Evolutionary conservation across 2,329 filamentous ascomycete species (phyloP), one percentile per base, ranked within the genome.

Genomic region (Fusarium sp.): DNA sequence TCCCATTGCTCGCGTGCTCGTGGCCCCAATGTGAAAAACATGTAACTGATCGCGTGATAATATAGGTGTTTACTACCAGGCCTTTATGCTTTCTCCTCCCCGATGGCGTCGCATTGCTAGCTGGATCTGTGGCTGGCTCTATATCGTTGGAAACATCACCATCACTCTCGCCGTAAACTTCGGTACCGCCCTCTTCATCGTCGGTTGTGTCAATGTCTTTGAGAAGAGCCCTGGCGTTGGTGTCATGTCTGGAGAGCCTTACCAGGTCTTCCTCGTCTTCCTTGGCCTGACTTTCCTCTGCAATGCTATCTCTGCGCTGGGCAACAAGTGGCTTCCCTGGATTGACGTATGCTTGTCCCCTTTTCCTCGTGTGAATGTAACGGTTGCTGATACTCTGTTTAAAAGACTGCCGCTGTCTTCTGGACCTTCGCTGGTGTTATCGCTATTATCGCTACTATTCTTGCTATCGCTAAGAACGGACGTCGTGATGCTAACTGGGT

Each of bases 361-460:
- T 13, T 12, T 17, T 49, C 33, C 33, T n/a, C 22, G 7, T 20
- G 49, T 52, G 49, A 27, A 36, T 1, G 17, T 27, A 6, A 15
- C 27, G 3, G 1, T 27, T 27, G 18, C 49, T 52, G 49, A 52
- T 27, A 12, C 13, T 7, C 7, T 8, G 47, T 6, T 17, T 4
- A 52, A 52, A 27, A 94, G 89, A 92, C 91, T n/a, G 91, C 91
- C 77, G 90, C 91, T 70, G 90, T 93, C 71, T 91, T 90, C 82
- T 93, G 91, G 90, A 94, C 91, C 14, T 93, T 94, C 82, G 88
- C 87, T 64, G 89, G 91, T 77, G 85, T 93, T 33, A 83, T 93
- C 76, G 89, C 89, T 70, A 90, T 92, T 70, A 81, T 91, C 72
- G 81, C 91, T 70, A 86, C 85, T 75, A 81, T 89, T 60, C 88